Conservation (phyloP, 1,284 basidiomycete species). For the Boletus sp. region DNA sequence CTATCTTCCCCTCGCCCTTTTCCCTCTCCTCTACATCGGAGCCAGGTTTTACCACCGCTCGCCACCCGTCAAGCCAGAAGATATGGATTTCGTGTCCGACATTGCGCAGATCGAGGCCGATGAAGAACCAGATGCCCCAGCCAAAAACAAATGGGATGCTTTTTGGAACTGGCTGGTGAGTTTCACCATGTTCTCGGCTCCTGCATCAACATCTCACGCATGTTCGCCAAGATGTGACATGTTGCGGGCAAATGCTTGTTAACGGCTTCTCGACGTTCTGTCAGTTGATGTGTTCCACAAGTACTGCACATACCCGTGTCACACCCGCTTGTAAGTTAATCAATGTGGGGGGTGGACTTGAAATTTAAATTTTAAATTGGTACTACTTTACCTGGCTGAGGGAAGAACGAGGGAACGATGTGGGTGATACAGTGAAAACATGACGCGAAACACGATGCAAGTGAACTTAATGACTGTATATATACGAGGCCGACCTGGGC, state of each 20-base stretch:
- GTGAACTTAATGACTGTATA: slow-evolving; percentile 37
- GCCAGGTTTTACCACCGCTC: slow-evolving; percentile 52
- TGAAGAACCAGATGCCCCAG: slow-evolving; percentile 68
- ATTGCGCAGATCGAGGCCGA: slow-evolving; percentile 72
- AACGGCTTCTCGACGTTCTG: not conserved
- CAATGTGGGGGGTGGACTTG: not conserved
- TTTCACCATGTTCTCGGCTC: slow-evolving; percentile 8
- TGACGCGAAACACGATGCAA: slow-evolving; percentile 32
- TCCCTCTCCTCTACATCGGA: slow-evolving; percentile 70
- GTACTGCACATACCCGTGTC: slow-evolving; percentile 10
- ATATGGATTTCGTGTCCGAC: slow-evolving; percentile 79
- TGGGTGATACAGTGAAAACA: slow-evolving; percentile 36
- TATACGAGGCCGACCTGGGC: slow-evolving; percentile 29
- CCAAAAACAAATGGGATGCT: slow-evolving; percentile 60
- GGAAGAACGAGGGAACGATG: slow-evolving; percentile 15
- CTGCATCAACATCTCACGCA: not conserved
- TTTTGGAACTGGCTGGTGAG: slow-evolving; percentile 74
- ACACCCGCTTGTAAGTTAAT: slow-evolving; percentile 9
- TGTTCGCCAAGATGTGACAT: slow-evolving; percentile 24
- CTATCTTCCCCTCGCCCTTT: slow-evolving; percentile 74
- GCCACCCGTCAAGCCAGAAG: slow-evolving; percentile 43
- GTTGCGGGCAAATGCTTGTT: not conserved
- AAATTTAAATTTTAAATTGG: slow-evolving; percentile 15
- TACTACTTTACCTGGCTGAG: slow-evolving; percentile 29
- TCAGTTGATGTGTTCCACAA: not conserved